A percentile compares a stretch with the other conserved stretches of the same genome.
phyloP scores from a whole-genome alignment of 1,139 yeast species.

The Pichia sp. region DNA sequence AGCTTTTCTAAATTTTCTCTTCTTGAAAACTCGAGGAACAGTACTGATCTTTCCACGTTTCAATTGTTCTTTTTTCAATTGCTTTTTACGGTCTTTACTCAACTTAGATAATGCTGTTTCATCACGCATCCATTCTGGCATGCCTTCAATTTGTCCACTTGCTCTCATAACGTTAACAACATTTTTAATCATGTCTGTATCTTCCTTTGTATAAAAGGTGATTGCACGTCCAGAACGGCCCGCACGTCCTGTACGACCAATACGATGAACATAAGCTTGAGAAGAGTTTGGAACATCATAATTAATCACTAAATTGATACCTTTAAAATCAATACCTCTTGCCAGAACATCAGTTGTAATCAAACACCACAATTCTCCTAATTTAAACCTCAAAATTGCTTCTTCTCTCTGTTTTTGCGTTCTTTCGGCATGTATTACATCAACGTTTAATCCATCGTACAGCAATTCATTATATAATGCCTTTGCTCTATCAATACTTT shows the following conservation, averaged over 20 bases:
- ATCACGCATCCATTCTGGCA: slow-evolving; percentile 72
- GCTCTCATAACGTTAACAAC: slow-evolving; percentile 93
- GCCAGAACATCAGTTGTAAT: slow-evolving; percentile 95
- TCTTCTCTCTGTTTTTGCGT: slow-evolving; percentile 84
- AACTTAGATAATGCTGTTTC: slow-evolving; percentile 53
- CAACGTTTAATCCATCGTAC: slow-evolving; percentile 88
- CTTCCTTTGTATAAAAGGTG: slow-evolving; percentile 91
- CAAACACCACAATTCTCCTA: slow-evolving; percentile 91
- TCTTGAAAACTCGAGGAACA: slow-evolving; percentile 63
- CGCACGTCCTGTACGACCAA: slow-evolving; percentile 98
- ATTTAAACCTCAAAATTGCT: slow-evolving; percentile 74
- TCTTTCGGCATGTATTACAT: slow-evolving; percentile 93
- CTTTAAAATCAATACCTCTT: slow-evolving; percentile 96
- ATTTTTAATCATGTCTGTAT: slow-evolving; percentile 66
- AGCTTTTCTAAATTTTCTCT: slow-evolving; percentile 9
- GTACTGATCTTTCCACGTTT: slow-evolving; percentile 77
- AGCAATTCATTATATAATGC: slow-evolving; percentile 88
- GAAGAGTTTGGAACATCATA: slow-evolving; percentile 95
- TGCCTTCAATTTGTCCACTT: slow-evolving; percentile 64
- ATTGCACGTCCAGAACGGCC: slow-evolving; percentile 82
- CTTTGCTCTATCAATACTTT: slow-evolving; percentile 88
- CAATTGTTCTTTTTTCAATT: slow-evolving; percentile 52
- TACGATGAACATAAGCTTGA: slow-evolving; percentile 93
- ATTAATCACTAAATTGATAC: slow-evolving; percentile 88
- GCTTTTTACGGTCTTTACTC: slow-evolving; percentile 57